These are phyloP conservation scores for Lathyrus tuberosus DNA, from an alignment of 306 rosid genomes.

Conservation along the genomic window DNA sequence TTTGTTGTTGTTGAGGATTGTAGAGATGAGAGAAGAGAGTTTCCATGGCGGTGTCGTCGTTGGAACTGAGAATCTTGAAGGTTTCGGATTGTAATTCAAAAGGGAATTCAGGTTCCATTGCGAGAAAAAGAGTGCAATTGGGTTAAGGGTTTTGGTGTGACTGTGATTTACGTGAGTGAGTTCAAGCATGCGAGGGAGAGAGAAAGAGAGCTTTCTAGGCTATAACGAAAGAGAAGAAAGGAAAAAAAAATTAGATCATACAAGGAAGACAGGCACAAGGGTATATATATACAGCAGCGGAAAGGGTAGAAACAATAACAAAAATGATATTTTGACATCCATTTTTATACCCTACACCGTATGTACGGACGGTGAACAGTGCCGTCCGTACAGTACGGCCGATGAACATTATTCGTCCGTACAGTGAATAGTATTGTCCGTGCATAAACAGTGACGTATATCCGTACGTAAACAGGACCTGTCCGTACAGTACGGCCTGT, in stretches of 20 bases:
- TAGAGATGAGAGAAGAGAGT: slow-evolving; percentile 28
- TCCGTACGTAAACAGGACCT: too few species aligned
- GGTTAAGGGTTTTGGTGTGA: background rate
- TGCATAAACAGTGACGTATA: too few species aligned
- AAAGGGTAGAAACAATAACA: background rate
- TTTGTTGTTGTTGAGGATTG: background rate
- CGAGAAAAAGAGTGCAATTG: background rate
- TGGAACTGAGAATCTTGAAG: slow-evolving; percentile 36
- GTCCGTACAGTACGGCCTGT: too few species aligned
- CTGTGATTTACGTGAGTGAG: background rate
- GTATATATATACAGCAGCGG: background rate
- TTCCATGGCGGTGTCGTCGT: slow-evolving; percentile 43
- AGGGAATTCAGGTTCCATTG: slow-evolving; percentile 41
- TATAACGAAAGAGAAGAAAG: background rate
- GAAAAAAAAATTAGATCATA: background rate
- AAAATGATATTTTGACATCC: too few species aligned
- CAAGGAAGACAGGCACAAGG: background rate
- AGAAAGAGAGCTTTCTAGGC: background rate
- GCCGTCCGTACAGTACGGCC: too few species aligned
- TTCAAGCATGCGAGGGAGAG: background rate
- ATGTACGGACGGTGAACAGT: too few species aligned
- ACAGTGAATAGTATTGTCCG: too few species aligned
- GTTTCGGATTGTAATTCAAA: slow-evolving; percentile 30
- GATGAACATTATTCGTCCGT: too few species aligned
- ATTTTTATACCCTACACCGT: too few species aligned